Percentiles rank a stretch among this genome's conserved stretches.
These are phyloP conservation scores for Parathielavia hyrcaniae DNA, from an alignment of 495 filamentous ascomycete species.

Conservation along the genomic window DNA sequence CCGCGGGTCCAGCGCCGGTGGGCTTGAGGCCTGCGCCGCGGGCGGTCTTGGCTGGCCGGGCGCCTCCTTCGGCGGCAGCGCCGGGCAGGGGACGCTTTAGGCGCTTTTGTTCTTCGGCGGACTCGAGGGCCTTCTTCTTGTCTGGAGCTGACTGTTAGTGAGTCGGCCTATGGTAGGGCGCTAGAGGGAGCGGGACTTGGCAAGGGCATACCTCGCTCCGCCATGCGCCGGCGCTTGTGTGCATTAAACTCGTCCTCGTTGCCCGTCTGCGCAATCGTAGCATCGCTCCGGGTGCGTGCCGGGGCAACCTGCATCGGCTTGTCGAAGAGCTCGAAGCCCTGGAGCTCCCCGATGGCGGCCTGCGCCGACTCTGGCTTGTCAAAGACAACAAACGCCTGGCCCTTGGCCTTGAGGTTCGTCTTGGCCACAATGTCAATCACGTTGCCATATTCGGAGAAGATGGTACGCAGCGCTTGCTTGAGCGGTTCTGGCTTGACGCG, in stretches of 20 bases:
- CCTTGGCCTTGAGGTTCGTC: conserved; percentile 83
- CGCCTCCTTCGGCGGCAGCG: conserved; percentile 43
- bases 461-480: conserved; percentile 62
- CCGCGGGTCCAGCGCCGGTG: conserved; percentile 57
- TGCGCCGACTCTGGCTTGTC: conserved; percentile 68
- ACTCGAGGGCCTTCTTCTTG: conserved; percentile 82
- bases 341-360: conserved; percentile 78
- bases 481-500: conserved; percentile 76
- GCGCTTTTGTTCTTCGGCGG: conserved; percentile 73
- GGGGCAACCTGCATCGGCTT: conserved; percentile 87
- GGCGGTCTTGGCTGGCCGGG: conserved; percentile 64
- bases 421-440: conserved; percentile 91
- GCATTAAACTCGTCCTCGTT: conserved; percentile 75
- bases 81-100: conserved; percentile 65
- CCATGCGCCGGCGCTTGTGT: conserved; percentile 78
- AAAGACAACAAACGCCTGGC: conserved; percentile 95
- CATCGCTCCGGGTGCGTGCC: conserved; percentile 82
- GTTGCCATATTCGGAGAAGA: conserved; percentile 88
- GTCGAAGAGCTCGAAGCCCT: conserved; percentile 90
- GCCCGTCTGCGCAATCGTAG: conserved; percentile 67
- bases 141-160: conserved; percentile 47
- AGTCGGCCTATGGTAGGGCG: background rate
- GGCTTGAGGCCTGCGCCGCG: conserved; percentile 79
- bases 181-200: background rate
- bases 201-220: conserved; percentile 72